Evolutionary conservation across 305 asterid genomes (phyloP).

Genomic region (Solanum hybrid): DNA sequence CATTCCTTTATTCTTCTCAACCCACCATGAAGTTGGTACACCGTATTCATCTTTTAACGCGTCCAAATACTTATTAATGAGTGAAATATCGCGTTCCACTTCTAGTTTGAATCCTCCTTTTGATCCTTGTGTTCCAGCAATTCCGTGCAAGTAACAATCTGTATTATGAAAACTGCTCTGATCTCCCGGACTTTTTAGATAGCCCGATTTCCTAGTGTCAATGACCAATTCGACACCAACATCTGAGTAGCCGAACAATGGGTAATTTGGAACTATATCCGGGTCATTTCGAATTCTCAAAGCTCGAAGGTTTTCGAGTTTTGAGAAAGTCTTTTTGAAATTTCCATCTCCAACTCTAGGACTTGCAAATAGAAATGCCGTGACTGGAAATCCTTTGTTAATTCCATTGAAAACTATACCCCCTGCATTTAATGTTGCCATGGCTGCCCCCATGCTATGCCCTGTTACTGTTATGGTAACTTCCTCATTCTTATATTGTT

Average conservation of each 20-base stretch:
- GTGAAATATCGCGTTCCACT: slow-evolving; percentile 26
- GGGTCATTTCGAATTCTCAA: slow-evolving; percentile 19
- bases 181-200: slow-evolving; percentile 21
- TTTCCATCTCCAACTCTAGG: slow-evolving; percentile 32
- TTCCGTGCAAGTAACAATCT: slow-evolving; percentile 45
- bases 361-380: slow-evolving; percentile 32
- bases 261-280: slow-evolving; percentile 28
- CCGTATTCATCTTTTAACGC: slow-evolving; percentile 26
- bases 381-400: slow-evolving; percentile 32
- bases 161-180: slow-evolving; percentile 23
- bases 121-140: slow-evolving; percentile 27
- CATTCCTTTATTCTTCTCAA: slow-evolving; percentile 48
- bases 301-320: slow-evolving; percentile 19
- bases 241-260: slow-evolving; percentile 18
- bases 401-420: slow-evolving; percentile 36
- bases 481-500: slow-evolving; percentile 31
- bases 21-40: slow-evolving; percentile 43
- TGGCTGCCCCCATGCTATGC: slow-evolving; percentile 59
- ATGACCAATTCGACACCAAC: slow-evolving; percentile 19
- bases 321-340: slow-evolving; percentile 8
- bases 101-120: slow-evolving; percentile 22
- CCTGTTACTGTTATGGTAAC: slow-evolving; percentile 53
- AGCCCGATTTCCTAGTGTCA: slow-evolving; percentile 23
- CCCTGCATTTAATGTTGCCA: slow-evolving; percentile 35
- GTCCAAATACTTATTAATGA: slow-evolving; percentile 28